Evolutionary conservation across 2,329 filamentous ascomycete species (phyloP).

Genomic region (Cordyceps tenuipes): DNA sequence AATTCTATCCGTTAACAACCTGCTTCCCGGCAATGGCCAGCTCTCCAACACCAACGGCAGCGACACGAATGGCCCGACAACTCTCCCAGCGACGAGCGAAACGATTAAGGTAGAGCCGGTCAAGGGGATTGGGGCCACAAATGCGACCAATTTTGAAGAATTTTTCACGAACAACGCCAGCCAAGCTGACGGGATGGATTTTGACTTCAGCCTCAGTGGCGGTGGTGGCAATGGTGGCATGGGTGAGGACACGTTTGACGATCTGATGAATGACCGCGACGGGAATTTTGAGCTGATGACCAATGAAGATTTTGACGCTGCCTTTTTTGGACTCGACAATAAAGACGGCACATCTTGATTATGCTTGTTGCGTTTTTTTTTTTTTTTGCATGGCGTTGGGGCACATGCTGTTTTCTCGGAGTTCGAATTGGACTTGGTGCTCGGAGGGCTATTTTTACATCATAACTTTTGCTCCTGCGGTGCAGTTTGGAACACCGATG

Average conservation of each 20-base stretch:
- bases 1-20: slow-evolving; percentile 23
- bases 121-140: slow-evolving; percentile 18
- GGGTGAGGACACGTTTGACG: slow-evolving; percentile 38
- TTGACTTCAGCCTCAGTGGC: slow-evolving; percentile 28
- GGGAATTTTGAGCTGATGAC: slow-evolving; percentile 33
- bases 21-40: slow-evolving; percentile 20
- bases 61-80: slow-evolving; percentile 10
- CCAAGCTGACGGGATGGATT: slow-evolving; percentile 32
- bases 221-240: slow-evolving; percentile 19
- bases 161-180: slow-evolving; percentile 37
- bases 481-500: neutral
- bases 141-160: slow-evolving; percentile 30
- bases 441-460: neutral
- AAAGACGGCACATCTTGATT: slow-evolving; percentile 14
- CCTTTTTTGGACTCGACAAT: slow-evolving; percentile 34
- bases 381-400: neutral
- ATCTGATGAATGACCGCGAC: slow-evolving; percentile 37
- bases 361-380: neutral
- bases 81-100: slow-evolving; percentile 4
- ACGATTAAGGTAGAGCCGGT: slow-evolving; percentile 20
- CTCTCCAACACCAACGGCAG: slow-evolving; percentile 13
- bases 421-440: slow-evolving; percentile 2
- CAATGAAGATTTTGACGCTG: slow-evolving; percentile 39
- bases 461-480: neutral
- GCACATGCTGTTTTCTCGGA: neutral